phyloP scores from a whole-genome alignment of 1,284 basidiomycete genomes.

The Acaromyces ingoldii region DNA sequence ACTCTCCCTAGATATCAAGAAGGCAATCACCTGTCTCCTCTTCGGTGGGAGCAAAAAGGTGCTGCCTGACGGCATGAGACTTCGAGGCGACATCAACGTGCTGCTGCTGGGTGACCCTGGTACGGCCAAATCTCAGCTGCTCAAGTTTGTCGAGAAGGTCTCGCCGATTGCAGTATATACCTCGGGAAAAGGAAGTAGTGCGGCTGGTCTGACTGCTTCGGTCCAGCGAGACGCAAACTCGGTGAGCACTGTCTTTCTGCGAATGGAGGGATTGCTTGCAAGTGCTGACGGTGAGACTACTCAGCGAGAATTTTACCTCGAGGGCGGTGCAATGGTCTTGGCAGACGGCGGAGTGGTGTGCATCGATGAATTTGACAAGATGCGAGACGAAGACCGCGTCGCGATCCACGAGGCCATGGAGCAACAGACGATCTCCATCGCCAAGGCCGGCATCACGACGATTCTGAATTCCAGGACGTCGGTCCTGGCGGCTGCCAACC shows the following conservation, averaged over 20 bases:
- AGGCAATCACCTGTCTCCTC: slow-evolving; percentile 86
- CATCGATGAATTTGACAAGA: slow-evolving; percentile 99
- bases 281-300: neutral
- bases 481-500: slow-evolving; percentile 95
- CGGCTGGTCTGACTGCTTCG: slow-evolving; percentile 94
- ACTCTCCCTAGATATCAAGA: slow-evolving; percentile 99
- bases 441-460: slow-evolving; percentile 98
- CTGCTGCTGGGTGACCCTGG: slow-evolving; percentile 93
- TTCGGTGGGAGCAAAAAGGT: slow-evolving; percentile 99
- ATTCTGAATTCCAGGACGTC: slow-evolving; percentile 93
- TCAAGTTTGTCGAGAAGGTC: slow-evolving; percentile 98
- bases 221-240: slow-evolving; percentile 90
- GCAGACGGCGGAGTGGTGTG: slow-evolving; percentile 98
- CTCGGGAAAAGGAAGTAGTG: slow-evolving; percentile 94
- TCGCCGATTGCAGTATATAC: slow-evolving; percentile 97
- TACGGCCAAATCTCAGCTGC: slow-evolving; percentile 92
- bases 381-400: slow-evolving; percentile 97
- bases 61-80: slow-evolving; percentile 91
- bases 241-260: slow-evolving; percentile 56
- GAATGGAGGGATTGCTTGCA: neutral
- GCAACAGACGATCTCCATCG: slow-evolving; percentile 98
- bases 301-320: slow-evolving; percentile 94
- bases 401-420: slow-evolving; percentile 99
- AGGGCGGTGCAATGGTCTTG: slow-evolving; percentile 98
- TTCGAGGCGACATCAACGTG: slow-evolving; percentile 97